Evolutionary conservation across 1,139 yeast species (phyloP), one percentile per base, ranked within the genome.

Genomic region (Debaryomyces sp.): DNA sequence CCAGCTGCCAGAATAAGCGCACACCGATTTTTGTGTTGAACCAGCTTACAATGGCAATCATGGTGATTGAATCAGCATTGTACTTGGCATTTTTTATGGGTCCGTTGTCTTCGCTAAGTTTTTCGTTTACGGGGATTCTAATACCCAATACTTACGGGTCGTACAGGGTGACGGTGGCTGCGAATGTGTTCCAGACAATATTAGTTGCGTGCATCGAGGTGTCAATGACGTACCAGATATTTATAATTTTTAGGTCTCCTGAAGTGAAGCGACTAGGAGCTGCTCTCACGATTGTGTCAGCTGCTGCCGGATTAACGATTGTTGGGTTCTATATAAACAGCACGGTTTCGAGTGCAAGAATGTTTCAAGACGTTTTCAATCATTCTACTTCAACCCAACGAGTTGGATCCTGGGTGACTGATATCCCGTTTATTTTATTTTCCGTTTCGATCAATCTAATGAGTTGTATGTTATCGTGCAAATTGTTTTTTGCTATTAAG

Each of bases 11-110:
- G 39, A 77, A 75, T 49, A 81, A 74, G 57, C 77, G 68, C 37
- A 81, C 91, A 0, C 88, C 91, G 4, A 80, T 90, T 30, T 91
- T 89, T 62, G 65, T 84, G 21, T 68, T 89, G 46, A 90, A 91
- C 65, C 84, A 83, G 59, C 47, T 73, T 2, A 80, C 88, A 17
- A 72, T 91, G 47, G 47, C 80, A 2, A 62, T 82, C 4, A 67
- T 85, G 39, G 66, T 85, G 5, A 50, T 89, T 10, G 87, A 85
- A 50, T 80, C 89, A 1, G 73, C 77, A 6, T 68, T 88, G n/a
- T 84, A 75, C 64, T 60, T 85, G 27, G 74, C 68, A 15, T 83
- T 82, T 54, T 63, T 84, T 26, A 60, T 77, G 33, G 81, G 87
- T 4, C 76, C 84, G 0, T 80, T 79, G 55, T 69, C 79, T 18